Base-by-base conservation (phyloP, 192 early-diverging fungal species). In the Lunasporangiospora selenospora region DNA sequence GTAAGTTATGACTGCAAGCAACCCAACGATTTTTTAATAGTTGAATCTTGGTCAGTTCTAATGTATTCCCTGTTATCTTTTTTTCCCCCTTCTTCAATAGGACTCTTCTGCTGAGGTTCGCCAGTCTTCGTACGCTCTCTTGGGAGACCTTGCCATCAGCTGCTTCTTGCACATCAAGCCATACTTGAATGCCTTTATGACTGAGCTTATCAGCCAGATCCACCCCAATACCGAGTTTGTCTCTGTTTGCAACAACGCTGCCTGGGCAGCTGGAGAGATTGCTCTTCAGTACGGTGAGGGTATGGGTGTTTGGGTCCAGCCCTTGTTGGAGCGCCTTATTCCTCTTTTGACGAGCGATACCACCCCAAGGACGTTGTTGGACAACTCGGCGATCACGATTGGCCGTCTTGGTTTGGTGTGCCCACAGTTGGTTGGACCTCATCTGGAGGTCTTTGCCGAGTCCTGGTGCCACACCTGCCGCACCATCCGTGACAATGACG, bases 261-360 rank as follows among this genome's bases (percentile, higher is more conserved):
- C 93, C 16, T 99, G 98, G 98, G 91, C 97, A 16, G 91, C 88
- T 12, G 98, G 97, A 44, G 98, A 99, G 84, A 93, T 99, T 73
- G 90, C 96, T 21, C 75, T 98, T 24, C 88, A 98, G 79, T 54
- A 64, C 81, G 88, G 88, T 27, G 69, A 80, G 13, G 93, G 91
- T 23, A 94, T 98, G 81, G 77, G 83, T 62, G 83, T 80, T n/a
- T 98, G 89, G 80, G 85, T 94, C 24, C 76, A 83, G 27, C 89
- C 89, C 16, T 69, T 98, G 44, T 80, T 99, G 32, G 84, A 90
- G 70, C 86, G 90, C n/a, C 78, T 99, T 44, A 86, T 96, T 30
- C 90, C 88, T 18, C 78, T 98, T 60, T 81, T 98, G 43, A 88
- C 85, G 48, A 86, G 76, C 76, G 77, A 75, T 30, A 75, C 81